phyloP scores from a whole-genome alignment of 2,329 filamentous ascomycete genomes.

The Sporothrix schenckii region DNA sequence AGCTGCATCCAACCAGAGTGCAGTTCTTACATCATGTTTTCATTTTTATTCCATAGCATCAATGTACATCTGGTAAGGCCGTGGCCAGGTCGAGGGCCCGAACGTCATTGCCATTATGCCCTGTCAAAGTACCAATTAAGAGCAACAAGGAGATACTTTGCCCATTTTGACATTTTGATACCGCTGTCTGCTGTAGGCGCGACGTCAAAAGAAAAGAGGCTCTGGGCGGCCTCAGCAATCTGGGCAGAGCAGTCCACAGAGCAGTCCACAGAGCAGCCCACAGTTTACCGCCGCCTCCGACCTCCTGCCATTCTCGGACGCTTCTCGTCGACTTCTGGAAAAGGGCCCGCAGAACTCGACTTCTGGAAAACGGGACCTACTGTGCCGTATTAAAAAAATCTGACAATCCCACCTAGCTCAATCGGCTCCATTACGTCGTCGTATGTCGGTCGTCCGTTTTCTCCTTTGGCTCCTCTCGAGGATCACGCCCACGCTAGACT shows the following conservation, averaged over 20 bases:
- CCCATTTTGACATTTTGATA: no score
- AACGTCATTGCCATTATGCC: conserved; percentile 8
- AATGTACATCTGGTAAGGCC: neutral
- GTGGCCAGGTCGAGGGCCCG: conserved; percentile 12
- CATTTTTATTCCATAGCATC: neutral
- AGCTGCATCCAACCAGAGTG: neutral
- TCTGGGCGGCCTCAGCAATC: neutral
- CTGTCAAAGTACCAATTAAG: neutral
- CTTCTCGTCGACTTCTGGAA: conserved; percentile 15
- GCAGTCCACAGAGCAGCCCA: neutral
- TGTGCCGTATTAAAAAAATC: neutral
- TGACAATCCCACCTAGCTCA: no score
- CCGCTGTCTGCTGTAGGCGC: neutral
- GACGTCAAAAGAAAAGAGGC: neutral
- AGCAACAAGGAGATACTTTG: neutral
- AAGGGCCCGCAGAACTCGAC: neutral
- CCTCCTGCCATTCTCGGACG: neutral
- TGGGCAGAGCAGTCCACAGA: neutral
- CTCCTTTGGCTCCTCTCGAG: neutral
- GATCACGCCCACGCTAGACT: neutral
- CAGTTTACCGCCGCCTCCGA: neutral
- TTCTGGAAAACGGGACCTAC: neutral
- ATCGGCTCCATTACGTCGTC: neutral
- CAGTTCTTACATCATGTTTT: neutral
- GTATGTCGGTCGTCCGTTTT: neutral